Evolutionary conservation across 2,329 filamentous ascomycete species (phyloP).

Genomic region (Esteya vermicola): DNA sequence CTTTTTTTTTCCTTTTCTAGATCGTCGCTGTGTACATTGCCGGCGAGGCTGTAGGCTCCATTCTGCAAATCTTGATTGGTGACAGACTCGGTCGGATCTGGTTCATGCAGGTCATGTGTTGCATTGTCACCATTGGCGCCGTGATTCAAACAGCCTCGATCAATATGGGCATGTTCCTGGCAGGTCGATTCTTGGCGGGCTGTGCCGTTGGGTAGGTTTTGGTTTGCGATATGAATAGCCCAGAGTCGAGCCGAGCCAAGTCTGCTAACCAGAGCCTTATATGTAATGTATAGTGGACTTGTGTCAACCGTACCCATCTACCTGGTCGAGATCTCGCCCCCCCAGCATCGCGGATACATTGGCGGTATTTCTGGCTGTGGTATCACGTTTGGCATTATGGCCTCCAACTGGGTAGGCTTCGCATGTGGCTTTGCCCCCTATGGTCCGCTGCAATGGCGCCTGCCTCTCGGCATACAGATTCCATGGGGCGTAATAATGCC

Average conservation of each 20-base stretch:
- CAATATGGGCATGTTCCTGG: constrained; percentile 39
- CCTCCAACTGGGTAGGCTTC: constrained; percentile 43
- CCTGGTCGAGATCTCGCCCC: constrained; percentile 37
- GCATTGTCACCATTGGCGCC: constrained; percentile 39
- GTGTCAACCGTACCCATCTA: constrained; percentile 40
- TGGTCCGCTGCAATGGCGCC: constrained; percentile 36
- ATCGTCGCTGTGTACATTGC: constrained; percentile 46
- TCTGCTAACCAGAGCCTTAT: too few relatives aligned
- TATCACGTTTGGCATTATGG: constrained; percentile 40
- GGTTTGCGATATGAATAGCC: too few relatives aligned
- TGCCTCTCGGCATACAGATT: constrained; percentile 39
- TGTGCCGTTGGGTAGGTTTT: constrained; percentile 26
- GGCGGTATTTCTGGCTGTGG: constrained; percentile 38
- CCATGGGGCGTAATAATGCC: constrained; percentile 42
- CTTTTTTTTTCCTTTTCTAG: constrained; percentile 10
- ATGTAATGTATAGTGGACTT: too few relatives aligned
- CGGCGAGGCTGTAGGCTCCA: constrained; percentile 40
- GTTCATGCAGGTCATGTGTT: constrained; percentile 38
- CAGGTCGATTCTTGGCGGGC: constrained; percentile 31
- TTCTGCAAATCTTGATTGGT: constrained; percentile 36
- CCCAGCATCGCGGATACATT: constrained; percentile 33
- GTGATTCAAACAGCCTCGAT: constrained; percentile 38
- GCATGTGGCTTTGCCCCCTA: constrained; percentile 38
- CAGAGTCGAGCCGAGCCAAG: too few relatives aligned
- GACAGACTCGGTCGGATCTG: constrained; percentile 37